phyloP scores from a whole-genome alignment of 2,329 filamentous ascomycete genomes.

The Allantophomopsis lycopodina region DNA sequence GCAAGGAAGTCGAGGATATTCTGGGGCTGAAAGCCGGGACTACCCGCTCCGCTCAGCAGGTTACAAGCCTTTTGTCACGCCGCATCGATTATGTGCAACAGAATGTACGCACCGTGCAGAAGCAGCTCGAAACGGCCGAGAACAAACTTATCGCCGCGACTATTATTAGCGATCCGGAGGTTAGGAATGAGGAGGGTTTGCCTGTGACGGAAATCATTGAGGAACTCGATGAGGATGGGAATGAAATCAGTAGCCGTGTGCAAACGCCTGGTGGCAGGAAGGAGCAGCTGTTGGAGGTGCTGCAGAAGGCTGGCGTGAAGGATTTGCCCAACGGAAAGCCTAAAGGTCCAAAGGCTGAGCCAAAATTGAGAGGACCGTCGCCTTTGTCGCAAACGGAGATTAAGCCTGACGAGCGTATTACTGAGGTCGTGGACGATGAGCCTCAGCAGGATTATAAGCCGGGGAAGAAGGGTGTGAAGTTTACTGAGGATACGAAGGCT shows the following conservation, averaged over 20 bases:
- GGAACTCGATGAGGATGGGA: conserved; percentile 80
- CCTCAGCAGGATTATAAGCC: conserved; percentile 8
- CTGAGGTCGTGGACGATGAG: neutral
- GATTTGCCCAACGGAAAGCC: conserved; percentile 21
- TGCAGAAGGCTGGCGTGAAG: conserved; percentile 64
- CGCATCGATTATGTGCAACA: conserved; percentile 81
- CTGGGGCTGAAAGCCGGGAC: conserved; percentile 23
- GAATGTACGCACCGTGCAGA: conserved; percentile 64
- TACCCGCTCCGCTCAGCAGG: conserved; percentile 42
- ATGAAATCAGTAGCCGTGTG: conserved; percentile 57
- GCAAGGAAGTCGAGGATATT: conserved; percentile 39
- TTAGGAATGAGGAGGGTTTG: conserved; percentile 52
- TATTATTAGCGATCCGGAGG: conserved; percentile 43
- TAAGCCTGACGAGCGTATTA: neutral
- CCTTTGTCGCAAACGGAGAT: too few relatives aligned
- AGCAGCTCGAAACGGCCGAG: conserved; percentile 51
- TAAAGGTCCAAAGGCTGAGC: conserved; percentile 3
- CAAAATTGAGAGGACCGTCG: conserved; percentile 1
- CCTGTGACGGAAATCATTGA: conserved; percentile 87
- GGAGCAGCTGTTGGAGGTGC: conserved; percentile 52
- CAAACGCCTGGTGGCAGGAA: conserved; percentile 55
- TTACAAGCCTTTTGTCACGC: conserved; percentile 54
- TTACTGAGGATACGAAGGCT: conserved; percentile 44
- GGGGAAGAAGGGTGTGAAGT: conserved; percentile 46
- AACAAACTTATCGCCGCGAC: conserved; percentile 53